Percentiles rank a stretch among this genome's conserved stretches.
Conservation (phyloP, 345 rosid genomes). For the Salix caprea region DNA sequence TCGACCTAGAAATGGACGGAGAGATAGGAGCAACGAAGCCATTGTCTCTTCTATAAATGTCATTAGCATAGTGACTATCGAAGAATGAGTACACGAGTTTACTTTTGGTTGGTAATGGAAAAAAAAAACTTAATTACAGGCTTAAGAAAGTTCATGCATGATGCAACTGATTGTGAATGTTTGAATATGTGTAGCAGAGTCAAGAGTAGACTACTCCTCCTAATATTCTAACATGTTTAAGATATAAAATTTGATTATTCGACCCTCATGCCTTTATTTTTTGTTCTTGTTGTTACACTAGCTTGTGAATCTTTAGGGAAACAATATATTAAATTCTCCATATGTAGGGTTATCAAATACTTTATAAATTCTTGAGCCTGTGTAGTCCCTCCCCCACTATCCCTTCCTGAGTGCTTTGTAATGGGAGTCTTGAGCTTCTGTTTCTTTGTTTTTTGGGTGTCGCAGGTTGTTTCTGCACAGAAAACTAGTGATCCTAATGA, state of each 20-base stretch:
- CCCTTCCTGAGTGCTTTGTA: background rate
- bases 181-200: background rate
- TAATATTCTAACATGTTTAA: background rate
- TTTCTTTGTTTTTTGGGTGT: slow-evolving; percentile 20
- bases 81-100: background rate
- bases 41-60: background rate
- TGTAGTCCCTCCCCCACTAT: background rate
- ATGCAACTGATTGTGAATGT: background rate
- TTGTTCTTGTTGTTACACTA: slow-evolving; percentile 7
- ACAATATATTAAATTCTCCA: background rate
- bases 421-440: slow-evolving; percentile 31
- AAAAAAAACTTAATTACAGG: too few relatives aligned
- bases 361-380: slow-evolving; percentile 2
- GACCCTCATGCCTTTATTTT: slow-evolving; percentile 1
- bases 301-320: slow-evolving; percentile 13
- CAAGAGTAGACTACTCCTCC: background rate
- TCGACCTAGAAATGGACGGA: background rate
- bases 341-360: background rate
- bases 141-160: background rate
- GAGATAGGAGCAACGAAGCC: background rate
- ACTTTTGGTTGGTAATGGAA: background rate
- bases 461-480: slow-evolving; percentile 43
- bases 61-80: background rate
- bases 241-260: background rate
- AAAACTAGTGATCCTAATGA: slow-evolving; percentile 38